These are phyloP conservation scores for Ciborinia camelliae DNA, from an alignment of 2,329 filamentous ascomycete species.

Conservation along the genomic window DNA sequence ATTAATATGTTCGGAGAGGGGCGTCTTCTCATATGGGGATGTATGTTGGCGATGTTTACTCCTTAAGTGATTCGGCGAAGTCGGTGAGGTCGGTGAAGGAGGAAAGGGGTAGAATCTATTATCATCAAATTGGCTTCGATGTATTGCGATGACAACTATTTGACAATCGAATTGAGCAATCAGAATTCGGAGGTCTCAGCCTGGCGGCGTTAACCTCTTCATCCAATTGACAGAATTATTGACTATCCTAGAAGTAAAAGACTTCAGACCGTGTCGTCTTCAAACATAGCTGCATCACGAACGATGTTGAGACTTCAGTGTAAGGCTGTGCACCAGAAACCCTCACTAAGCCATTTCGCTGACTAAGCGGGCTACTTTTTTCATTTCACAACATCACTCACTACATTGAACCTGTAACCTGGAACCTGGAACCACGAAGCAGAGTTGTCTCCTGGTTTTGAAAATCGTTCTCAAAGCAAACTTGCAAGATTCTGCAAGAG, in stretches of 20 bases:
- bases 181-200: neutral
- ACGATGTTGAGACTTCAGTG: neutral
- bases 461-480: neutral
- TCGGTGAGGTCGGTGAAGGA: neutral
- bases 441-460: neutral
- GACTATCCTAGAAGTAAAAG: too few relatives aligned
- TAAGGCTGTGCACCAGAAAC: neutral
- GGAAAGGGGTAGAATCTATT: neutral
- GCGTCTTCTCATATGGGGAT: neutral
- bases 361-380: neutral
- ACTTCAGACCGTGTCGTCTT: too few relatives aligned
- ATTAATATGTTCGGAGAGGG: slow-evolving; percentile 3
- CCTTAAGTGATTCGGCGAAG: neutral
- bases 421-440: neutral
- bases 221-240: neutral
- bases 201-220: neutral
- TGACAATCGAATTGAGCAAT: neutral
- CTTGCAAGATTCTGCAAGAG: neutral
- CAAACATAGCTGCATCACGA: neutral
- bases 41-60: neutral
- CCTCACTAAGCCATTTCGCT: neutral
- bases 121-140: neutral
- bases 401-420: too few relatives aligned
- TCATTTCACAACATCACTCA: neutral
- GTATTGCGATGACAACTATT: neutral